phyloP scores from a whole-genome alignment of 768 basidiomycete genomes.

The Trametes punicea region DNA sequence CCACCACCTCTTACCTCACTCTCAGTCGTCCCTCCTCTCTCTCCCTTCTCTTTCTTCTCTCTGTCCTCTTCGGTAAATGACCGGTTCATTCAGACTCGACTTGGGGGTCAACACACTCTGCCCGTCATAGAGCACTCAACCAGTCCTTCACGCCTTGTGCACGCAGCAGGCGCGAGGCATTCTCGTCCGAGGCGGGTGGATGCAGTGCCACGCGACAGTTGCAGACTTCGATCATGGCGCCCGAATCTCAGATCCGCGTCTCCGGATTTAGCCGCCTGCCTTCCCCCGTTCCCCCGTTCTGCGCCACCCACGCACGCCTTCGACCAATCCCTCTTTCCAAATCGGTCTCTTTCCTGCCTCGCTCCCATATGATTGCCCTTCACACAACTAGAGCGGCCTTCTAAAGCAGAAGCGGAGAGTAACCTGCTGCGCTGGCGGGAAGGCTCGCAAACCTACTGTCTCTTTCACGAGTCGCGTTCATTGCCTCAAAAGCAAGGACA shows the following conservation, averaged over 20 bases:
- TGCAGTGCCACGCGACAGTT: constrained; percentile 15
- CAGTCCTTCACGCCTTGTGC: neutral
- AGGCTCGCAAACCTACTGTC: too few relatives aligned
- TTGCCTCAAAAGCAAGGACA: too few relatives aligned
- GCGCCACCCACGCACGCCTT: constrained; percentile 10
- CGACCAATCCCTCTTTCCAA: neutral
- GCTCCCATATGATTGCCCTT: too few relatives aligned
- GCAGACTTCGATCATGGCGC: constrained; percentile 14
- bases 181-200: constrained; percentile 9
- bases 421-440: too few relatives aligned
- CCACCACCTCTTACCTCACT: constrained; percentile 20
- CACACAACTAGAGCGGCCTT: too few relatives aligned
- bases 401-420: too few relatives aligned
- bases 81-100: too few relatives aligned
- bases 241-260: constrained; percentile 13
- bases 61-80: neutral
- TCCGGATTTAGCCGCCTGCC: constrained; percentile 17
- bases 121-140: too few relatives aligned
- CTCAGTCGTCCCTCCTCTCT: constrained; percentile 1
- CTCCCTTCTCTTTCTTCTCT: neutral
- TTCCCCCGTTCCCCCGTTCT: constrained; percentile 13
- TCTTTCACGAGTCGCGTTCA: too few relatives aligned
- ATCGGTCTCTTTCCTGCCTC: neutral
- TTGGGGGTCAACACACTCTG: too few relatives aligned
- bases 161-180: constrained; percentile 6